These are phyloP conservation scores for Lasiodiplodia hormozganensis DNA, from an alignment of 2,329 filamentous ascomycete genomes.

Conservation along the genomic window DNA sequence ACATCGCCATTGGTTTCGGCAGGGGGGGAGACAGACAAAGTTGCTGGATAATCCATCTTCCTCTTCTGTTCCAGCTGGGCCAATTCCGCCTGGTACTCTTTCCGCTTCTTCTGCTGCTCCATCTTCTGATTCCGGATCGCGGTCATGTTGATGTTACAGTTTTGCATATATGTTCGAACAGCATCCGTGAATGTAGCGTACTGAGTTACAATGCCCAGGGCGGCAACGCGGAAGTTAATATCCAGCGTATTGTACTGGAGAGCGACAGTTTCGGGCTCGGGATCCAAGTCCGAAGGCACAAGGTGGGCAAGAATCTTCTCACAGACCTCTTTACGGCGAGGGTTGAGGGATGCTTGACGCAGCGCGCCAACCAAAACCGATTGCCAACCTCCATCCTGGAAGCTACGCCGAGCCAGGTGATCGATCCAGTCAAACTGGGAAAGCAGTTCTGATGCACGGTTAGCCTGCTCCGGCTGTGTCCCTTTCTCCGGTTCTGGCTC, in stretches of 20 bases:
- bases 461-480: neutral
- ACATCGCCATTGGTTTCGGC: conserved; percentile 62
- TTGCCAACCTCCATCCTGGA: conserved; percentile 89
- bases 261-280: conserved; percentile 75
- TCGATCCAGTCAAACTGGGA: conserved; percentile 83
- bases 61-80: conserved; percentile 74
- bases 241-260: conserved; percentile 77
- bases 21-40: conserved; percentile 66
- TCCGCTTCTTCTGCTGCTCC: conserved; percentile 82
- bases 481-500: conserved; percentile 11
- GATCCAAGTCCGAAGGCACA: conserved; percentile 78
- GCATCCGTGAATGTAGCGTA: conserved; percentile 86
- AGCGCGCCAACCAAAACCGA: conserved; percentile 86
- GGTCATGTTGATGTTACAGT: conserved; percentile 94
- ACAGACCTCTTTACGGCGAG: conserved; percentile 72
- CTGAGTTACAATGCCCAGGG: conserved; percentile 84
- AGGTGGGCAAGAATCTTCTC: conserved; percentile 81
- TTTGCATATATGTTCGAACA: conserved; percentile 86
- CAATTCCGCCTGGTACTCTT: conserved; percentile 68
- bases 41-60: conserved; percentile 76
- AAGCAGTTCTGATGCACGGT: conserved; percentile 79
- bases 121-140: conserved; percentile 95
- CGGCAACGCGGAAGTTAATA: conserved; percentile 80
- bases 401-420: conserved; percentile 80
- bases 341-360: conserved; percentile 80